phyloP scores from a whole-genome alignment of 306 rosid species.

The Cucumis sativus region Cucumber_9930_V3 NC_026660.2:30029501-30030000 shows the following conservation, averaged over 20 bases:
- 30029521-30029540: slow-evolving; percentile 77
- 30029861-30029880: not conserved
- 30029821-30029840: not conserved
- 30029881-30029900: not conserved
- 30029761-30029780: not conserved
- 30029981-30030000: not conserved
- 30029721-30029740: not conserved
- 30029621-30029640: not conserved
- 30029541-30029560: slow-evolving; percentile 80
- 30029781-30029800: not conserved
- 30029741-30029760: not conserved
- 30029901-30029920: not conserved
- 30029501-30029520: slow-evolving; percentile 94
- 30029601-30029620: not conserved
- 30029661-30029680: not conserved
- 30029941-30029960: not conserved
- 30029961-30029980: not conserved
- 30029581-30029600: slow-evolving; percentile 81
- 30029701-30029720: not conserved
- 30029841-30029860: not conserved
- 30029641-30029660: not conserved
- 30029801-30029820: not conserved
- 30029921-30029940: not conserved
- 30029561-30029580: slow-evolving; percentile 96
- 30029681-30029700: not conserved